phyloP scores from a whole-genome alignment of 805 yeast genomes.

The Candida sphagnicola region DNA sequence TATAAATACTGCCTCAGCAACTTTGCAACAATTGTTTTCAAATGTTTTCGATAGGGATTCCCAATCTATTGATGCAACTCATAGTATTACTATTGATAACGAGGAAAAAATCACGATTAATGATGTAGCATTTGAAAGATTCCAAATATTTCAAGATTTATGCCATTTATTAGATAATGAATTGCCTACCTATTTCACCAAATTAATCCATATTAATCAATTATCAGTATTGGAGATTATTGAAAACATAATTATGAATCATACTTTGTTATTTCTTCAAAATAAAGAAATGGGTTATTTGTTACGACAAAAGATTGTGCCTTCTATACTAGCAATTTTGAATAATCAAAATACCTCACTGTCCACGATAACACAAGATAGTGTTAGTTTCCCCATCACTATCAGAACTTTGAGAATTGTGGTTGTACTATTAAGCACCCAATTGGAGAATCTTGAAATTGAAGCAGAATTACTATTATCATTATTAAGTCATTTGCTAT shows the following conservation, averaged over 20 bases:
- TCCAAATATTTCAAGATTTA: conserved; percentile 64
- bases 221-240: conserved; percentile 73
- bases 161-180: conserved; percentile 63
- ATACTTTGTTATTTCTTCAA: conserved; percentile 47
- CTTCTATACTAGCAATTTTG: conserved; percentile 66
- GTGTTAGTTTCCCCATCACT: conserved; percentile 56
- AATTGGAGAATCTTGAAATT: conserved; percentile 56
- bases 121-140: conserved; percentile 64
- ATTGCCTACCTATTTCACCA: conserved; percentile 49
- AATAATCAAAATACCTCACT: conserved; percentile 25
- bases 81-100: conserved; percentile 37
- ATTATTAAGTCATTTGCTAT: conserved; percentile 66
- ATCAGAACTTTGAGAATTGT: conserved; percentile 75
- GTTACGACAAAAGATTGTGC: conserved; percentile 66
- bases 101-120: conserved; percentile 40
- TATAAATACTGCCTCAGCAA: conserved; percentile 87
- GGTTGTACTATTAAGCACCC: conserved; percentile 52
- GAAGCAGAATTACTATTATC: conserved; percentile 83
- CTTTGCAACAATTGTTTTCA: conserved; percentile 79
- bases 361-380: conserved; percentile 9
- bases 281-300: conserved; percentile 66
- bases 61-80: conserved; percentile 2
- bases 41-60: conserved; percentile 66
- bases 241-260: conserved; percentile 72
- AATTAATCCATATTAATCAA: conserved; percentile 52